A percentile compares a stretch with the other conserved stretches of the same genome.
These are phyloP conservation scores for Rubroboletus pulcherrimus DNA, from an alignment of 768 basidiomycete species.

Conservation along the genomic window DNA sequence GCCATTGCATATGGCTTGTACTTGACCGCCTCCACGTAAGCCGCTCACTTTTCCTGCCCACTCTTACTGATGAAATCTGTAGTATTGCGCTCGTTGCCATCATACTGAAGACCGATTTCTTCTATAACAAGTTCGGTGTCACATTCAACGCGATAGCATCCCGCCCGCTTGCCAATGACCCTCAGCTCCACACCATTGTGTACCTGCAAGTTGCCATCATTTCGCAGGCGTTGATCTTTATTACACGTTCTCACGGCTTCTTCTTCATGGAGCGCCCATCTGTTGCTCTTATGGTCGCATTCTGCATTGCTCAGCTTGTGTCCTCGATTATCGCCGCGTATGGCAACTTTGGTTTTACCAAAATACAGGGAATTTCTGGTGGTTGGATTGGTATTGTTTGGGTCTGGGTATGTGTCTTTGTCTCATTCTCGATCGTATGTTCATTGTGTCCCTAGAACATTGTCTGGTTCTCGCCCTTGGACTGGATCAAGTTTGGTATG, in stretches of 20 bases:
- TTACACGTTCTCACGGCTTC: slow-evolving; percentile 91
- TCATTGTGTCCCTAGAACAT: slow-evolving; percentile 61
- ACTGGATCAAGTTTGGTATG: slow-evolving; percentile 95
- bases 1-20: slow-evolving; percentile 95
- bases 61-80: slow-evolving; percentile 9
- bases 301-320: slow-evolving; percentile 89
- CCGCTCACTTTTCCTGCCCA: slow-evolving; percentile 8
- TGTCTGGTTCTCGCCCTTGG: slow-evolving; percentile 93
- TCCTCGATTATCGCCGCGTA: slow-evolving; percentile 95
- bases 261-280: slow-evolving; percentile 98
- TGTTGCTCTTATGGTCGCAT: slow-evolving; percentile 81
- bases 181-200: slow-evolving; percentile 81
- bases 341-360: slow-evolving; percentile 92
- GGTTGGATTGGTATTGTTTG: slow-evolving; percentile 98
- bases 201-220: slow-evolving; percentile 98
- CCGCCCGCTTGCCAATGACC: slow-evolving; percentile 48
- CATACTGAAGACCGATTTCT: slow-evolving; percentile 86
- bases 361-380: slow-evolving; percentile 75
- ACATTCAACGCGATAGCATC: slow-evolving; percentile 35
- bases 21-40: slow-evolving; percentile 87
- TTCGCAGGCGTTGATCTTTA: slow-evolving; percentile 96
- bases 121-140: slow-evolving; percentile 84
- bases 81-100: slow-evolving; percentile 77
- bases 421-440: background rate
- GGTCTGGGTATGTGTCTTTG: slow-evolving; percentile 72